A percentile compares a stretch with the other conserved stretches of the same genome.
Conservation (phyloP, 495 filamentous ascomycete species). For the Neurospora pannonica region DNA sequence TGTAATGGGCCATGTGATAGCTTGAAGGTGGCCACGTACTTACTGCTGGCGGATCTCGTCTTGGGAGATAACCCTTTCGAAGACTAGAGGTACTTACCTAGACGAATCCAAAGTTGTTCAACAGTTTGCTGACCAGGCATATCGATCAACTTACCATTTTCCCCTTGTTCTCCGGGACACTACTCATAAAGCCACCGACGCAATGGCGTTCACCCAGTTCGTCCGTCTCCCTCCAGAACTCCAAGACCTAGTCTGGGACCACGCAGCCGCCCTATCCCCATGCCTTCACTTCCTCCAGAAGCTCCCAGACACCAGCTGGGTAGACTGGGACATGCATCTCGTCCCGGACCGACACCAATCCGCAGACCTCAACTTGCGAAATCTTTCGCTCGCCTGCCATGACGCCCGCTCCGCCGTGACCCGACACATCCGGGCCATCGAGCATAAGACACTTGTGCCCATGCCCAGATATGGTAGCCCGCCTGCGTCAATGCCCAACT, state of each 20-base stretch:
- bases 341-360: constrained; percentile 27
- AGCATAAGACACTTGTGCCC: constrained; percentile 7
- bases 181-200: constrained; percentile 17
- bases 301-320: constrained; percentile 38
- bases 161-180: not conserved
- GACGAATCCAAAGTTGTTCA: not conserved
- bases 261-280: constrained; percentile 10
- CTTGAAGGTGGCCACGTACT: not conserved
- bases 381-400: constrained; percentile 7
- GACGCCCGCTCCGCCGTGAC: not conserved
- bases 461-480: constrained; percentile 9
- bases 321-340: constrained; percentile 12
- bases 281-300: constrained; percentile 27
- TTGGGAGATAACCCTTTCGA: not conserved
- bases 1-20: not conserved
- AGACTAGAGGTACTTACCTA: not conserved
- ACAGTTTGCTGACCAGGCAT: not conserved
- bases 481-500: not conserved
- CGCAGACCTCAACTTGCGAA: constrained; percentile 14
- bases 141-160: not conserved
- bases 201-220: constrained; percentile 21
- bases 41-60: not conserved
- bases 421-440: not conserved
- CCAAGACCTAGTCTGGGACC: constrained; percentile 16
- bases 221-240: constrained; percentile 13